Conservation (phyloP, 257 asterid species). For the Hygrophila difformis region DNA sequence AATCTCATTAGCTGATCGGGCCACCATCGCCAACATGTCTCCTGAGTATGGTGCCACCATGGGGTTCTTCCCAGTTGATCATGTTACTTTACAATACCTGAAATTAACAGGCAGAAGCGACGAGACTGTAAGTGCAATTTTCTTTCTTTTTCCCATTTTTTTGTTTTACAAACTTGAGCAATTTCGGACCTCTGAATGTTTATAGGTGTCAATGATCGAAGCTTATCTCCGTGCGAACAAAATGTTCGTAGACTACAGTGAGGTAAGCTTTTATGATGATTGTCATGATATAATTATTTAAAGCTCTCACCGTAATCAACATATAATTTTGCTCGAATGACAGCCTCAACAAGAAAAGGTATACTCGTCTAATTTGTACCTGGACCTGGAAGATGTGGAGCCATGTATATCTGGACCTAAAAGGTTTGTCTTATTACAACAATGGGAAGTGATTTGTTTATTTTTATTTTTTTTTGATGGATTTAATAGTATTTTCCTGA, state of each 20-base stretch:
- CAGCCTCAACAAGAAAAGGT: constrained; percentile 82
- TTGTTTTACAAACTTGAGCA: not conserved
- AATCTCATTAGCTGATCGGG: constrained; percentile 81
- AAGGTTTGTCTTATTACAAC: constrained; percentile 39
- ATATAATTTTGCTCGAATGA: not conserved
- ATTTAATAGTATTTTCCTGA: not conserved
- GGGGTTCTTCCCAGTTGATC: constrained; percentile 98
- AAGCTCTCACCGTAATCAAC: not conserved
- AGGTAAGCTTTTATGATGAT: constrained; percentile 29
- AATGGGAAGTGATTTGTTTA: too few relatives aligned
- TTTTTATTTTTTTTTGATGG: not conserved
- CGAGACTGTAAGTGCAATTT: constrained; percentile 42
- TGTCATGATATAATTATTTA: not conserved
- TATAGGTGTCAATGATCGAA: constrained; percentile 80
- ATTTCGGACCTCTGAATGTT: too few relatives aligned
- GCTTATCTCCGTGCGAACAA: constrained; percentile 77
- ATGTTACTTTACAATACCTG: constrained; percentile 72
- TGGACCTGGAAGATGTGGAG: constrained; percentile 64
- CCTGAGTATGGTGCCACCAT: constrained; percentile 97
- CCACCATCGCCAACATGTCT: constrained; percentile 95
- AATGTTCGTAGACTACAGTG: constrained; percentile 73
- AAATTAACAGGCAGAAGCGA: constrained; percentile 82
- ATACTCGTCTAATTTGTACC: constrained; percentile 64
- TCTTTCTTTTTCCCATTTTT: not conserved
- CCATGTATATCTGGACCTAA: constrained; percentile 95